Evolutionary conservation across 441 rosid genomes (phyloP), one percentile per base, ranked within the genome.

Genomic region (Metrosideros polymorpha): DNA sequence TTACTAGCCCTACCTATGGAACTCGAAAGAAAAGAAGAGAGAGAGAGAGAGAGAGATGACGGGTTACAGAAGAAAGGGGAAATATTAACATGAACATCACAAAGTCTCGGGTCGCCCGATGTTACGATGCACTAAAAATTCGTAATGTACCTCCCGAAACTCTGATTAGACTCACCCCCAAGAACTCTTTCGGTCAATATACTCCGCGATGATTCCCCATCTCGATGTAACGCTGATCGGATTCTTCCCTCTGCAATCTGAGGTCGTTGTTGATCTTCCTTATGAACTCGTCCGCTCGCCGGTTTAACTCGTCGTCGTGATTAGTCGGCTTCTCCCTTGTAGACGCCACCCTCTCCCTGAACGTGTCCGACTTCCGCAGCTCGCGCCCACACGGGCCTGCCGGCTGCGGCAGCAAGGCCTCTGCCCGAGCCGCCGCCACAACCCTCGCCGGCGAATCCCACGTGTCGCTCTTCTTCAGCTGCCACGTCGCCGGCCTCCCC

Each of bases 331-430:
- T 85, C 86, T 84, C 88, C 87, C 85, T 86, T 59, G 43, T 63
- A 30, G 45, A 12, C 30, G 91, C 84, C 27, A 29, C 84, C 6
- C 75, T 32, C 55, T 90, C 91, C 22, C 55, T 87, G 87, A 91
- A 92, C 4, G 92, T 92, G 3, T 89, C 91, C 22, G 91, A 88
- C 84, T 89, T 90, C 47, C 88, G 90, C 88, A 91, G 32, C 84
- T 89, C 92, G 29, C 89, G 29, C 84, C 82, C 18, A 0, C 79
- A 71, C 4, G 15, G 43, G 5, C 79, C n/a, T 35, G 89, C 92
- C 88, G 88, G 86, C 6, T 53, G 61, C 13, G 50, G 86, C 55
- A 88, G 87, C 56, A 86, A 87, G 53, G 39, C 82, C 6, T 42
- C 85, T 5, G 9, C 83, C 17, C 71, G 63, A 12, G 82, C 75